A percentile compares a stretch with the other conserved stretches of the same genome.
These are phyloP conservation scores for Lactifluus pinguis DNA, from an alignment of 768 basidiomycete genomes.

Conservation along the genomic window DNA sequence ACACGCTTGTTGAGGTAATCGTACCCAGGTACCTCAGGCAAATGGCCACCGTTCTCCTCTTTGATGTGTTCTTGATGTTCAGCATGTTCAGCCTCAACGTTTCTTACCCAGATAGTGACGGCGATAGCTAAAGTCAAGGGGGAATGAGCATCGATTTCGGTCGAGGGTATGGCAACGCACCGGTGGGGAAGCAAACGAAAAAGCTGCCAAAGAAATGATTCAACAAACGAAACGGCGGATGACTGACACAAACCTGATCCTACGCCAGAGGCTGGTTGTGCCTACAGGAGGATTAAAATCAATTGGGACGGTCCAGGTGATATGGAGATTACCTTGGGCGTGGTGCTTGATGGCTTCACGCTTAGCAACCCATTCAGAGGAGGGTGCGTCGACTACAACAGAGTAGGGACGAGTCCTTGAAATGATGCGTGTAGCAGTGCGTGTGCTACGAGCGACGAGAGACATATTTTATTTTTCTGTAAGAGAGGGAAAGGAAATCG, in stretches of 20 bases:
- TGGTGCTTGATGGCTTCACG: constrained; percentile 55
- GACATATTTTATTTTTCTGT: constrained; percentile 24
- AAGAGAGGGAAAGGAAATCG: constrained; percentile 4
- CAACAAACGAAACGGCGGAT: neutral
- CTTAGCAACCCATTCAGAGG: constrained; percentile 40
- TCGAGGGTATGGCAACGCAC: constrained; percentile 35
- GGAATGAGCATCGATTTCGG: neutral
- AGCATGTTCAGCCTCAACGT: constrained; percentile 53
- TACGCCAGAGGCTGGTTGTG: constrained; percentile 76
- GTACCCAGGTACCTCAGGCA: constrained; percentile 63
- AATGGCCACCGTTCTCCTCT: constrained; percentile 60
- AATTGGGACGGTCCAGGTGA: neutral
- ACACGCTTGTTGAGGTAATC: constrained; percentile 67
- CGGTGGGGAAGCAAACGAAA: constrained; percentile 67
- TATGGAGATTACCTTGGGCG: constrained; percentile 43
- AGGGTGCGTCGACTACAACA: constrained; percentile 32
- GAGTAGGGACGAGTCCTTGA: constrained; percentile 27
- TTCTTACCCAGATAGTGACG: constrained; percentile 37
- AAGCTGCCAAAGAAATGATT: constrained; percentile 36
- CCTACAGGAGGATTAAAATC: constrained; percentile 34
- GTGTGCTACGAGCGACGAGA: constrained; percentile 38
- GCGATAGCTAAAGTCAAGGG: constrained; percentile 20
- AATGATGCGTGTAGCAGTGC: constrained; percentile 38
- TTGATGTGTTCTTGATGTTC: constrained; percentile 64
- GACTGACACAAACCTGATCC: constrained; percentile 54